Evolutionary conservation across 108 stramenopile species (phyloP).

Genomic region (Craspedostauros australis): DNA sequence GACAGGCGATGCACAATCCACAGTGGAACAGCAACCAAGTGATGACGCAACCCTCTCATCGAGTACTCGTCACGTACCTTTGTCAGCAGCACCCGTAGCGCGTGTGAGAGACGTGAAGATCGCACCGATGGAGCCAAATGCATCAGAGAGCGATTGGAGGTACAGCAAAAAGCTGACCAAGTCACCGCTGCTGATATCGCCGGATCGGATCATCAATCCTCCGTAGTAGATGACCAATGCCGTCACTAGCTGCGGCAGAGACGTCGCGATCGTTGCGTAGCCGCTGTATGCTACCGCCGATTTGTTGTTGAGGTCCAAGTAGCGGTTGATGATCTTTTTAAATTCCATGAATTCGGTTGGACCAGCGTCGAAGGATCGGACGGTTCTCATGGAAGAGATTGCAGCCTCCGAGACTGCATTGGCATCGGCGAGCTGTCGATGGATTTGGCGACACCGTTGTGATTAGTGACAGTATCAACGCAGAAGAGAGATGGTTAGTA

Average conservation of each 20-base stretch:
- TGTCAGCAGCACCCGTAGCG: slow-evolving; percentile 73
- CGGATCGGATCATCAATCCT: slow-evolving; percentile 51
- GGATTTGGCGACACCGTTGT: no score
- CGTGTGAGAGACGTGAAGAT: slow-evolving; percentile 53
- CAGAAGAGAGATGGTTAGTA: no score
- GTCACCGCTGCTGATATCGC: slow-evolving; percentile 45
- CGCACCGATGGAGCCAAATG: slow-evolving; percentile 48
- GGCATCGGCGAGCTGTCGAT: slow-evolving; percentile 70
- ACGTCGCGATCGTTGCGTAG: slow-evolving; percentile 52
- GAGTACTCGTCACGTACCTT: no score
- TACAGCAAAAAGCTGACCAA: slow-evolving; percentile 68
- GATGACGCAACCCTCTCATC: no score
- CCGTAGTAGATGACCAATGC: slow-evolving; percentile 73
- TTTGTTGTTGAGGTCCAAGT: slow-evolving; percentile 42
- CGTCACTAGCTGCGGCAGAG: slow-evolving; percentile 70
- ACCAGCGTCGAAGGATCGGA: slow-evolving; percentile 75
- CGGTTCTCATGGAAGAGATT: slow-evolving; percentile 69
- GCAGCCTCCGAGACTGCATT: slow-evolving; percentile 70
- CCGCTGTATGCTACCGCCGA: slow-evolving; percentile 54
- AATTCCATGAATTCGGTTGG: slow-evolving; percentile 50
- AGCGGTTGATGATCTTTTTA: slow-evolving; percentile 28
- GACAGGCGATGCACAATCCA: no score
- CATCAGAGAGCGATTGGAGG: slow-evolving; percentile 41
- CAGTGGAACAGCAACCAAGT: no score
- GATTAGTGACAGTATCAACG: no score